Percentiles rank a stretch among this genome's conserved stretches.
These are phyloP conservation scores for Candida pseudoviswanathii DNA, from an alignment of 1,139 yeast species.

Conservation along the genomic window DNA sequence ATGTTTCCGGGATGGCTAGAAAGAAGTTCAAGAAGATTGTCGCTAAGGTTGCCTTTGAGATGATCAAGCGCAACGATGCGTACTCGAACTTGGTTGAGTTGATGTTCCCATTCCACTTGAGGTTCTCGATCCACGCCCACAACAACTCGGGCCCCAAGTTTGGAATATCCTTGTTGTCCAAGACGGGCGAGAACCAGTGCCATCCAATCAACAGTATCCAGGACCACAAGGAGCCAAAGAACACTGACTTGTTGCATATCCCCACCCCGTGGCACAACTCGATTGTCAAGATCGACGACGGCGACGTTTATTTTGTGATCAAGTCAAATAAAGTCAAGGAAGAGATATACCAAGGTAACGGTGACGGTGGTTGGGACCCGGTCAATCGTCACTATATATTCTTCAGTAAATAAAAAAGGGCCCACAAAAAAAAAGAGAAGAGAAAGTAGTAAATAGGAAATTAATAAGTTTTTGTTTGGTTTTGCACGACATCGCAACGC, in stretches of 20 bases:
- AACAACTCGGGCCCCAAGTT: slow-evolving; percentile 58
- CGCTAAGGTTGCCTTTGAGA: slow-evolving; percentile 59
- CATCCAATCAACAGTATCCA: slow-evolving; percentile 33
- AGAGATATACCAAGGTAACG: slow-evolving; percentile 26
- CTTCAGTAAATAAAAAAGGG: slow-evolving; percentile 10
- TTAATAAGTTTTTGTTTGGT: neutral
- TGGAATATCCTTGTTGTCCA: slow-evolving; percentile 50
- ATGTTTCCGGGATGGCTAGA: slow-evolving; percentile 39
- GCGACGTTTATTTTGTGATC: slow-evolving; percentile 28
- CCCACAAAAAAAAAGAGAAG: too few species aligned
- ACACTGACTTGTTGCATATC: slow-evolving; percentile 55
- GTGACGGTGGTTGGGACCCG: slow-evolving; percentile 29
- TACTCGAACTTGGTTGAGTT: slow-evolving; percentile 63
- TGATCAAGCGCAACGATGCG: slow-evolving; percentile 66
- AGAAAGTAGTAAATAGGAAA: neutral
- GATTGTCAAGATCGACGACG: slow-evolving; percentile 43
- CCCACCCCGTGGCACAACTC: slow-evolving; percentile 72
- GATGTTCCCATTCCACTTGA: slow-evolving; percentile 58
- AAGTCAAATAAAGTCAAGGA: slow-evolving; percentile 28
- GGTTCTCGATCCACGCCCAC: slow-evolving; percentile 65
- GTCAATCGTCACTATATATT: slow-evolving; percentile 16
- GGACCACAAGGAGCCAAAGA: slow-evolving; percentile 28
- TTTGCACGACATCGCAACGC: neutral
- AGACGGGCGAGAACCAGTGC: slow-evolving; percentile 40
- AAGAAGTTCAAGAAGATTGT: slow-evolving; percentile 53